Percentiles rank a stretch among this genome's conserved stretches.
These are phyloP conservation scores for Rhizoclosmatium globosum DNA, from an alignment of 192 early-diverging fungal species.

Conservation along the genomic window DNA sequence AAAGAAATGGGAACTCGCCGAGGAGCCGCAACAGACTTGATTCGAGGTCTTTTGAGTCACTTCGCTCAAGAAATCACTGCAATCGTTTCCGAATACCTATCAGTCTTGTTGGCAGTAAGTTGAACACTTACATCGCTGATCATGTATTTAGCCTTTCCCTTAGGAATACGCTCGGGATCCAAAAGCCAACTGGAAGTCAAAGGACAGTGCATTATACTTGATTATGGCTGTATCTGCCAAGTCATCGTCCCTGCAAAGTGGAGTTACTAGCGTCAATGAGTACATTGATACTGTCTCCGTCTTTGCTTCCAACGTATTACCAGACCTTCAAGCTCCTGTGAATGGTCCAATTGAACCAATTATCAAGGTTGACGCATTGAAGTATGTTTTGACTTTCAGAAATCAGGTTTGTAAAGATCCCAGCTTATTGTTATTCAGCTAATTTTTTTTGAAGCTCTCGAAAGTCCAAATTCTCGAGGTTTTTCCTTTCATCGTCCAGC, in stretches of 20 bases:
- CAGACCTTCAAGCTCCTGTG: conserved; percentile 79
- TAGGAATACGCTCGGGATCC: conserved; percentile 78
- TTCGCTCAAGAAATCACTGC: conserved; percentile 86
- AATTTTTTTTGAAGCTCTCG: conserved; percentile 62
- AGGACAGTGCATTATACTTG: conserved; percentile 95
- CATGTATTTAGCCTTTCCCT: background rate
- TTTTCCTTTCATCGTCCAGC: conserved; percentile 79
- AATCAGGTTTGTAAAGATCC: conserved; percentile 66
- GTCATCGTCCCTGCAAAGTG: conserved; percentile 77
- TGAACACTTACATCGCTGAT: conserved; percentile 1
- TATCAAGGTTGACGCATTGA: conserved; percentile 94
- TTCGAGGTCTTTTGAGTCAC: conserved; percentile 89
- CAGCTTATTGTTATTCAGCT: background rate
- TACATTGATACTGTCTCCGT: conserved; percentile 85
- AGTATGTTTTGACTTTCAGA: conserved; percentile 93
- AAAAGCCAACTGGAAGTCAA: conserved; percentile 85
- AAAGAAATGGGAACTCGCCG: conserved; percentile 91
- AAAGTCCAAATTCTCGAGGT: conserved; percentile 79
- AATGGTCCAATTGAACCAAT: conserved; percentile 79
- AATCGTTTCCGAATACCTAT: conserved; percentile 79
- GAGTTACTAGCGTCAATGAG: conserved; percentile 86
- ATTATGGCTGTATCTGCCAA: conserved; percentile 88
- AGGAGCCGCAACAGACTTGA: conserved; percentile 88
- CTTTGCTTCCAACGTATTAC: conserved; percentile 82
- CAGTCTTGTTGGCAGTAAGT: conserved; percentile 43